phyloP scores from a whole-genome alignment of 2,329 filamentous ascomycete species.

The Xylaria sp. region DNA sequence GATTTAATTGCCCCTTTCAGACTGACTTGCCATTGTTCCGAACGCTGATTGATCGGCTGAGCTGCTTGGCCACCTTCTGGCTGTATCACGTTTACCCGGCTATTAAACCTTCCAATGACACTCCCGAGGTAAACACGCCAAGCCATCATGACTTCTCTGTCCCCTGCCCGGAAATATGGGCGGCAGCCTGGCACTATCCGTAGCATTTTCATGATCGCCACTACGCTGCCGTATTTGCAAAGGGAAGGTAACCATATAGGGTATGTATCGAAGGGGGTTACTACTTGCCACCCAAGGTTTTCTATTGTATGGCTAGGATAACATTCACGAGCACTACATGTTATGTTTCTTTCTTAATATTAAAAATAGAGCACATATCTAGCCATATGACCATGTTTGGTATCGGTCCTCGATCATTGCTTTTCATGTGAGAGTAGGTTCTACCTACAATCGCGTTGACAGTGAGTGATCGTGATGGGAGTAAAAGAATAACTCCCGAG shows the following conservation, averaged over 20 bases:
- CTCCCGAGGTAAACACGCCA: conserved; percentile 43
- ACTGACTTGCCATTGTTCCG: conserved; percentile 43
- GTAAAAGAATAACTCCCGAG: conserved; percentile 21
- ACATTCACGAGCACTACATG: background rate
- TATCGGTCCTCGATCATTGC: background rate
- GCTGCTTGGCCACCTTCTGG: conserved; percentile 44
- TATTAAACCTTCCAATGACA: conserved; percentile 48
- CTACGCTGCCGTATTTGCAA: conserved; percentile 8
- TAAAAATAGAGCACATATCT: conserved; percentile 5
- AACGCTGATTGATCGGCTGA: conserved; percentile 45
- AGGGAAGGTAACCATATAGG: conserved; percentile 21
- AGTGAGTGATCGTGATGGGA: conserved; percentile 12
- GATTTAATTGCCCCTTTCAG: conserved; percentile 45
- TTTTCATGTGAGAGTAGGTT: background rate
- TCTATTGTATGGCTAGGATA: background rate
- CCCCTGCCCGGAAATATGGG: conserved; percentile 29
- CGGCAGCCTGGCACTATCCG: conserved; percentile 11
- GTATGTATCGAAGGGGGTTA: background rate
- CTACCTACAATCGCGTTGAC: background rate
- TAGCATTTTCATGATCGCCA: conserved; percentile 11
- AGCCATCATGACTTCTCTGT: conserved; percentile 23
- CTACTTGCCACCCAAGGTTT: background rate
- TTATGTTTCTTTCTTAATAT: background rate
- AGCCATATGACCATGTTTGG: background rate
- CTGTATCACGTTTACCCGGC: conserved; percentile 49